Conservation (phyloP, 2,329 filamentous ascomycete species). For the Stagonosporopsis cucurbitacearum region DNA sequence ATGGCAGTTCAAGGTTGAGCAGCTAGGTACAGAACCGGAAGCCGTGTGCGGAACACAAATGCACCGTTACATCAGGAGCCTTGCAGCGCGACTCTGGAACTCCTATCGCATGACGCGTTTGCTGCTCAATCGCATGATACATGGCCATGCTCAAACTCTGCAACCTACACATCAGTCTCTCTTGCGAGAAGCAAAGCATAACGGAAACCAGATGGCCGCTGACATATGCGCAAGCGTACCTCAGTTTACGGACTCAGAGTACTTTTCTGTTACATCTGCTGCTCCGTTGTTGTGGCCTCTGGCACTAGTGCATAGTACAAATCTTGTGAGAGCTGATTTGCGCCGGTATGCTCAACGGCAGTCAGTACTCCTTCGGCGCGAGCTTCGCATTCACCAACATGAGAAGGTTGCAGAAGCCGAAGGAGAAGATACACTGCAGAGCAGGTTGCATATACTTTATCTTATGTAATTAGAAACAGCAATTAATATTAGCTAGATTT, state of each 20-base stretch:
- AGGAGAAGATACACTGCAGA: too few relatives aligned
- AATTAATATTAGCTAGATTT: too few relatives aligned
- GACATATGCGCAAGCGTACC: conserved; percentile 23
- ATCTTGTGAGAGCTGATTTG: neutral
- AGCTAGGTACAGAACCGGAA: neutral
- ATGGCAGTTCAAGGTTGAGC: conserved; percentile 12
- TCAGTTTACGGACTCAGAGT: conserved; percentile 7
- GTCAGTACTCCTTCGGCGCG: too few relatives aligned
- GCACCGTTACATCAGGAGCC: conserved; percentile 19
- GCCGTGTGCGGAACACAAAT: neutral
- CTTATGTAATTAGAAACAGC: too few relatives aligned
- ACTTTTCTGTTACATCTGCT: conserved; percentile 7
- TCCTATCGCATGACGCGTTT: conserved; percentile 27
- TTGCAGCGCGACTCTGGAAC: conserved; percentile 25
- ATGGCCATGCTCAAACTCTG: conserved; percentile 2
- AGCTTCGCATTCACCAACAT: too few relatives aligned
- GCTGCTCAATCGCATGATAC: conserved; percentile 23
- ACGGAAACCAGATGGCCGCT: conserved; percentile 1
- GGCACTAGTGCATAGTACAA: neutral
- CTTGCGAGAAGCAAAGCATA: too few relatives aligned
- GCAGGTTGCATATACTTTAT: too few relatives aligned
- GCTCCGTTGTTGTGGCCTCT: conserved; percentile 1
- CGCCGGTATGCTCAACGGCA: neutral
- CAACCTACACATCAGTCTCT: neutral
- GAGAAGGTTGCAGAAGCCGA: too few relatives aligned